Conservation (phyloP, 1,139 yeast genomes). For the Candida sp. region DNA sequence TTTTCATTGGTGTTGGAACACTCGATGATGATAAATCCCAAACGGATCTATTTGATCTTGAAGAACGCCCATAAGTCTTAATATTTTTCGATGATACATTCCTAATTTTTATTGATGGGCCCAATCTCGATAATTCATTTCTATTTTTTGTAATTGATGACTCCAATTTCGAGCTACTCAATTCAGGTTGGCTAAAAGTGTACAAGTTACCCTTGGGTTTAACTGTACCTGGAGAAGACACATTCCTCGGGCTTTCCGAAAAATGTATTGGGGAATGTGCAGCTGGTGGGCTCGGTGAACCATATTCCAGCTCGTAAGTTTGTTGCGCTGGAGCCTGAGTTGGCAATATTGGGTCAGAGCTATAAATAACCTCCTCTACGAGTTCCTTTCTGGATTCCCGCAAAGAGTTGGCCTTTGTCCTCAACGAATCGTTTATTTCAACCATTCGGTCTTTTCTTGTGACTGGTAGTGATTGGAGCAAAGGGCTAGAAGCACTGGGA, state of each 20-base stretch:
- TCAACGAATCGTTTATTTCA: background rate
- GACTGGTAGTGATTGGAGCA: background rate
- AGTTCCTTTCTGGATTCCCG: background rate
- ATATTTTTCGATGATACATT: too few species aligned
- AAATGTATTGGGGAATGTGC: background rate
- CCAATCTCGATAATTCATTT: too few species aligned
- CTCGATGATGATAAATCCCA: constrained; percentile 1
- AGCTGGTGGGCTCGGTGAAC: background rate
- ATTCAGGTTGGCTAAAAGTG: too few species aligned
- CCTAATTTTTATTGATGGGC: too few species aligned
- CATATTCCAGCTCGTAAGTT: background rate
- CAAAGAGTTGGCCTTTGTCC: background rate
- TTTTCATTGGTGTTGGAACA: too few species aligned
- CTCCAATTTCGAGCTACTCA: too few species aligned
- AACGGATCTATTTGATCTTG: background rate
- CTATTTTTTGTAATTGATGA: too few species aligned
- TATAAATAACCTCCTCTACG: background rate
- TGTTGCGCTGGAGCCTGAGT: background rate
- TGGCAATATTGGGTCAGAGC: background rate
- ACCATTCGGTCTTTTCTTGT: background rate
- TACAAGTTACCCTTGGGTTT: too few species aligned
- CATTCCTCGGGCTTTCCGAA: too few species aligned
- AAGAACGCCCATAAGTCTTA: background rate
- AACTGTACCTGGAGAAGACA: too few species aligned
- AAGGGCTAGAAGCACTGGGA: background rate